phyloP scores from a whole-genome alignment of 352 stramenopile species.

The Pythium chondricola region DNA sequence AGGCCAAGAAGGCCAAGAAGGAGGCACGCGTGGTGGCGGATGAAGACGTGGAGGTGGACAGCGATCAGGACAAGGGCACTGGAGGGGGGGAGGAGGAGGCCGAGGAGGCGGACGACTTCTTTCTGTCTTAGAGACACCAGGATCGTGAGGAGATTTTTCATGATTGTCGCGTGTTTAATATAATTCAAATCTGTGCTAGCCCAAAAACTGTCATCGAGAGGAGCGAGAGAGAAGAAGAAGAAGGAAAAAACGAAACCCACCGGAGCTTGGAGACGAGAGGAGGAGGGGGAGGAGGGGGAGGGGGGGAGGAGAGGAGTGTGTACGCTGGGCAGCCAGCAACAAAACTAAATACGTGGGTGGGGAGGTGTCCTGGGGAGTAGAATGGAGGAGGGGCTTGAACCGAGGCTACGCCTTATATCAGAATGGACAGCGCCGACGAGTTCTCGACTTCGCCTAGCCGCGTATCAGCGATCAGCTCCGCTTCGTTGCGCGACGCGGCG shows the following conservation, averaged over 20 bases:
- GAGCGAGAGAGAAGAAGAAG: too few species aligned
- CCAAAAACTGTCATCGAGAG: too few species aligned
- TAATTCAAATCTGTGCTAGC: not conserved
- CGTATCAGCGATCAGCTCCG: conserved; percentile 46
- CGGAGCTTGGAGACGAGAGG: too few species aligned
- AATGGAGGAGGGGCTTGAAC: not conserved
- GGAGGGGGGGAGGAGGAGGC: conserved; percentile 18
- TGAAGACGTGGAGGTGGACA: conserved; percentile 31
- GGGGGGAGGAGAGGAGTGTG: too few species aligned
- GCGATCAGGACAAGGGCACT: conserved; percentile 26
- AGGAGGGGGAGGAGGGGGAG: too few species aligned
- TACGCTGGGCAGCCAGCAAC: too few species aligned
- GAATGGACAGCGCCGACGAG: conserved; percentile 45
- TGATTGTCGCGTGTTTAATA: too few species aligned
- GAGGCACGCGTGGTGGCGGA: conserved; percentile 37
- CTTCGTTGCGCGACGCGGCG: conserved; percentile 67
- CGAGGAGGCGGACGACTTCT: conserved; percentile 64
- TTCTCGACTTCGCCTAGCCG: conserved; percentile 37
- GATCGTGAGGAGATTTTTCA: too few species aligned
- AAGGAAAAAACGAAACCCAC: too few species aligned
- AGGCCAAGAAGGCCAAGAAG: conserved; percentile 38
- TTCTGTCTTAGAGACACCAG: conserved; percentile 43
- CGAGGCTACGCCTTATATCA: conserved; percentile 55
- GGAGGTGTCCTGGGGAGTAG: too few species aligned
- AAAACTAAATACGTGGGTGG: too few species aligned